phyloP scores from a whole-genome alignment of 2,329 filamentous ascomycete species.

The Aureobasidium melanogenum region DNA sequence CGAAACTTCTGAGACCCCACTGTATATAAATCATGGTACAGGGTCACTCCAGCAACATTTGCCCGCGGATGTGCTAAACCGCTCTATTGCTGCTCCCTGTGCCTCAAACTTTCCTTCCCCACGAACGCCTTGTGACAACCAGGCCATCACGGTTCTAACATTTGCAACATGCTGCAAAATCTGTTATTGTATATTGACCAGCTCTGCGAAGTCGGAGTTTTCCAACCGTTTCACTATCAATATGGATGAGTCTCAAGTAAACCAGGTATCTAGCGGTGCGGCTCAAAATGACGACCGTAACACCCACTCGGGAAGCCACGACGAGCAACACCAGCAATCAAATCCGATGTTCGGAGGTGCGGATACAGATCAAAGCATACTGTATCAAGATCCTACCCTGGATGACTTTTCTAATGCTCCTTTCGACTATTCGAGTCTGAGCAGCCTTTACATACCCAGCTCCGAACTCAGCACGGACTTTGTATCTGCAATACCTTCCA shows the following conservation, averaged over 20 bases:
- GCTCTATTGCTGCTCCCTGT: conserved; percentile 4
- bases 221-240: not conserved
- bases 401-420: not conserved
- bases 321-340: not conserved
- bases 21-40: no score
- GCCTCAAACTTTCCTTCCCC: not conserved
- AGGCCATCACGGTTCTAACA: not conserved
- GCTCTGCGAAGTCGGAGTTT: not conserved
- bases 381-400: not conserved
- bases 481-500: not conserved
- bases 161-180: not conserved
- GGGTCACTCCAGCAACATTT: no score
- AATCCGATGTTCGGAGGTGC: not conserved
- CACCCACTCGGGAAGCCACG: not conserved
- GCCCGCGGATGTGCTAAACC: not conserved
- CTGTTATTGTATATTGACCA: not conserved
- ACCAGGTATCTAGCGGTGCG: not conserved
- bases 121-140: not conserved
- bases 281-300: not conserved
- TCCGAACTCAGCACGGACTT: not conserved
- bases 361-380: not conserved
- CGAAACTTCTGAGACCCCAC: no score
- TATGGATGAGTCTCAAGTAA: conserved; percentile 2
- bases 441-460: not conserved
- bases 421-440: not conserved